Base-by-base conservation (phyloP, 106 monocot genomes). In the Narthecium ossifragum region DNA sequence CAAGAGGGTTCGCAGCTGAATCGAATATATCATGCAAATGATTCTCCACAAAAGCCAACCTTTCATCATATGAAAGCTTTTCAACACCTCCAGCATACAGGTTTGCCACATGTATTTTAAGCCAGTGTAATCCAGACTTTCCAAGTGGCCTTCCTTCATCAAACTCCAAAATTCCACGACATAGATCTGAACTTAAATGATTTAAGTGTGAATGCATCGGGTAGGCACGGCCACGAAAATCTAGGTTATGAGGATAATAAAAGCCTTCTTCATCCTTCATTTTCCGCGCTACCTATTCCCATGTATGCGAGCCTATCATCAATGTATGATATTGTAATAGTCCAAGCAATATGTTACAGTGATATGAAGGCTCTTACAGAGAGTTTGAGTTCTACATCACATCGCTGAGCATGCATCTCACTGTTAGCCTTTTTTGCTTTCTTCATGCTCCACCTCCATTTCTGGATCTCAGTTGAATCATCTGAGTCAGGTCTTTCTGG, bases 201-300 rank as follows among this genome's bases (percentile, higher is more conserved):
- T 73, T 88, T 21, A 92, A 60, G 53, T 88, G 88, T 59, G 92
- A 75, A 56, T 92, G 92, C 92, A 92, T 88, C 21, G 92, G 92
- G 40, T 92, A 92, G 5, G 81, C 92, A 53, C 88, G 83, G 5
- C 92, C 92, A 20, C 92, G 75, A 55, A 92, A 92, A 60, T 92
- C 92, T 15, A 92, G 64, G 52, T 92, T 92, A 68, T 92, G 92
- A 46, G 92, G 92, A 64, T 88, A 92, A 55, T 81, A 83, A 67
- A 92, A 92, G 46, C 83, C 84, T 34, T 80, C 80, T 45, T 88
- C 92, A 70, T 81, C 75, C 54, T 56, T 72, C 87, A 92, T 78
- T 61, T 73, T 92, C 40, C 62, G 77, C 20, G 88, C 88, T 46
- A 92, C 92, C 88, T 92, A 63, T 71, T 69, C n/a, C 54, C 33